Conservation (phyloP, 352 stramenopile species). For the Phytophthora constricta region DNA sequence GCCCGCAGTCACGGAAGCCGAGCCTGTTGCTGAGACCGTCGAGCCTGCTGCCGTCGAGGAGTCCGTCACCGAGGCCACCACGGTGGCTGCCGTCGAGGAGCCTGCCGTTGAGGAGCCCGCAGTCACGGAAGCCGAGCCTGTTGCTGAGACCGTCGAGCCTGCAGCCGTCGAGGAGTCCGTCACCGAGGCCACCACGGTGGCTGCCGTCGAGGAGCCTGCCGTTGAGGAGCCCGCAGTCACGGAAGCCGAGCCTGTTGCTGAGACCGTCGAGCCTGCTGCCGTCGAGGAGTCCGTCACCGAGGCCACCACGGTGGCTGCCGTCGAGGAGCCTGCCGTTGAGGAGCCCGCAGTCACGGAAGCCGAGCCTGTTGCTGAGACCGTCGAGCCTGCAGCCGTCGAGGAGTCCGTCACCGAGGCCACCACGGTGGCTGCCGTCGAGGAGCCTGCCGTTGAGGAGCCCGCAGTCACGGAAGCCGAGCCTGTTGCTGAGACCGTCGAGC, state of each 20-base stretch:
- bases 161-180: neutral
- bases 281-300: no score
- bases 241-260: no score
- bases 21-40: neutral
- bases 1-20: no score
- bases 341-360: neutral
- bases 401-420: neutral
- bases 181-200: no score
- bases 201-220: neutral
- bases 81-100: neutral
- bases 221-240: neutral
- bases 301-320: neutral
- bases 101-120: neutral
- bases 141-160: neutral
- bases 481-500: neutral
- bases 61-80: neutral
- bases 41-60: no score
- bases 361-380: neutral
- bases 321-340: neutral
- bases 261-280: neutral
- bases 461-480: neutral
- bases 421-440: neutral
- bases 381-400: neutral
- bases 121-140: neutral
- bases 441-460: neutral